A percentile compares a stretch with the other conserved stretches of the same genome.
Conservation (phyloP, 2,329 filamentous ascomycete species). For the Aspergillus neotritici region DNA sequence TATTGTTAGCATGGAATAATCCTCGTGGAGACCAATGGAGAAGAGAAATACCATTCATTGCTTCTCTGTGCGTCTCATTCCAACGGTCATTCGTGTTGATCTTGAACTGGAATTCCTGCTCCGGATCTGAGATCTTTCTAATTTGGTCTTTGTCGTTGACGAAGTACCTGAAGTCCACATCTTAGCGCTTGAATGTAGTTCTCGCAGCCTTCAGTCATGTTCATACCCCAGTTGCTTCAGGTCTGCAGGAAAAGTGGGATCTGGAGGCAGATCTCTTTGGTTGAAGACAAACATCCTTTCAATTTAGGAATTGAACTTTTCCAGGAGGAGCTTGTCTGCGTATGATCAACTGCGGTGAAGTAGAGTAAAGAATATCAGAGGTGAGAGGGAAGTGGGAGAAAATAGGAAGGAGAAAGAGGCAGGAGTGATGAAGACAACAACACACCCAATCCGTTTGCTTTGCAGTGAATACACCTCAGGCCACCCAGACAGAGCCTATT, state of each 20-base stretch:
- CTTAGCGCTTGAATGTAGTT: neutral
- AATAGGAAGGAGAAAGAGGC: neutral
- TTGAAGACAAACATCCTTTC: slow-evolving; percentile 68
- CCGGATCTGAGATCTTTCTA: slow-evolving; percentile 61
- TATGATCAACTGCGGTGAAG: neutral
- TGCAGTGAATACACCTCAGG: neutral
- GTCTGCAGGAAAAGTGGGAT: slow-evolving; percentile 60
- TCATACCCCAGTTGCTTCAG: slow-evolving; percentile 67
- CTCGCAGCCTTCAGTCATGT: neutral
- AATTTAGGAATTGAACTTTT: no score
- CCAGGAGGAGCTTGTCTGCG: no score
- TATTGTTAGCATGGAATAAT: neutral
- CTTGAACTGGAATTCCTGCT: slow-evolving; percentile 68
- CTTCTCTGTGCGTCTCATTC: slow-evolving; percentile 69
- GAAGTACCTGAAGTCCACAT: slow-evolving; percentile 59
- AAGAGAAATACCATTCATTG: slow-evolving; percentile 60
- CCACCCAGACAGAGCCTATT: no score
- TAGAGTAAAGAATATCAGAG: neutral
- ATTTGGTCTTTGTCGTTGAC: slow-evolving; percentile 71
- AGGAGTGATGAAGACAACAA: no score
- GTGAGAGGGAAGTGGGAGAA: neutral
- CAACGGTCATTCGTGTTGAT: slow-evolving; percentile 67
- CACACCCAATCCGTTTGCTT: neutral
- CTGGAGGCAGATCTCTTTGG: slow-evolving; percentile 62
- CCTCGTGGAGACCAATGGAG: neutral